Conservation (phyloP, 305 asterid genomes). For the Fraxinus ornus region DNA sequence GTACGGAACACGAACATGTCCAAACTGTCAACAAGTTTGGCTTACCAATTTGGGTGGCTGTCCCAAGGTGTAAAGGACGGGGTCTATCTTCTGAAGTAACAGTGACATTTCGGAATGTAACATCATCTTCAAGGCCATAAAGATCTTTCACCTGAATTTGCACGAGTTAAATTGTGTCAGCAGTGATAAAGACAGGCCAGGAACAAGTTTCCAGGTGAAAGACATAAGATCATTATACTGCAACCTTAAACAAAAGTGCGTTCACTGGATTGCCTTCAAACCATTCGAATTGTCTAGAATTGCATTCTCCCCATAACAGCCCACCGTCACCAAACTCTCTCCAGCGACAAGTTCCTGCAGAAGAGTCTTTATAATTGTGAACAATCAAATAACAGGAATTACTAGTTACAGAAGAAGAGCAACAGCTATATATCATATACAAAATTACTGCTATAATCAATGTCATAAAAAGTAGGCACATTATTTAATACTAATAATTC, state of each 20-base stretch:
- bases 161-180: conserved; percentile 24
- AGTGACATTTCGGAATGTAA: conserved; percentile 76
- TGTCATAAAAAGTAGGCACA: background rate
- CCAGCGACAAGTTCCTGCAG: conserved; percentile 92
- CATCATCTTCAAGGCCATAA: conserved; percentile 76
- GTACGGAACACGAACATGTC: background rate
- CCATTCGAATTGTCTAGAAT: conserved; percentile 80
- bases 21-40: conserved; percentile 14
- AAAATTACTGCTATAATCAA: background rate
- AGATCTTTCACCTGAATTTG: conserved; percentile 80
- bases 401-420: conserved; percentile 2
- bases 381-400: conserved; percentile 24
- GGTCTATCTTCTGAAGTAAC: conserved; percentile 87
- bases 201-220: conserved; percentile 6
- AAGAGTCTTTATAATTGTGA: conserved; percentile 22
- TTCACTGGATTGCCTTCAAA: conserved; percentile 65
- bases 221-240: conserved; percentile 20
- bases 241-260: conserved; percentile 76
- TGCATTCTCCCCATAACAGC: conserved; percentile 94
- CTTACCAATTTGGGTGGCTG: conserved; percentile 97
- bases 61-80: conserved; percentile 82
- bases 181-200: conserved; percentile 12
- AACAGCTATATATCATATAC: background rate
- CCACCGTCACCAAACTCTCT: conserved; percentile 99
- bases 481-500: background rate